Percentiles rank a stretch among this genome's conserved stretches.
Conservation (phyloP, 257 asterid genomes). For the Avicennia marina region DNA sequence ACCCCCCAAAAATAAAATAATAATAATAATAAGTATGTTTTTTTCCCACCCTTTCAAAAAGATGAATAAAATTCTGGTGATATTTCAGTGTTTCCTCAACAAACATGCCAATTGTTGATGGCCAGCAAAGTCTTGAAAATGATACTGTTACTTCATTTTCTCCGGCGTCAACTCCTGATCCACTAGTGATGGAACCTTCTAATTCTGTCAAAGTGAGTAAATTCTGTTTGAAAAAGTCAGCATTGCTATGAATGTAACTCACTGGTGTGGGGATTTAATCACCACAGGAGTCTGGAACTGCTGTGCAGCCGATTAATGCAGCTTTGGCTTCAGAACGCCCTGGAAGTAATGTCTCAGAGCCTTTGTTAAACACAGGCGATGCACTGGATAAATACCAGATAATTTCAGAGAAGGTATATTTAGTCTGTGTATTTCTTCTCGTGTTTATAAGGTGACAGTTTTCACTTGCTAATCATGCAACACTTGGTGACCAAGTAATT, state of each 20-base stretch:
- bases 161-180: constrained; percentile 47
- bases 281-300: constrained; percentile 58
- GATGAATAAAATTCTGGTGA: not conserved
- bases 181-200: constrained; percentile 50
- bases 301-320: constrained; percentile 48
- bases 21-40: no score
- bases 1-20: no score
- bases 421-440: not conserved
- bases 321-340: constrained; percentile 55
- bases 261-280: not conserved
- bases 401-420: constrained; percentile 80
- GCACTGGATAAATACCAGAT: constrained; percentile 84
- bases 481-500: no score
- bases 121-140: constrained; percentile 46
- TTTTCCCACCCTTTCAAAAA: not conserved
- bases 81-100: constrained; percentile 54
- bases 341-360: constrained; percentile 55
- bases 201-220: constrained; percentile 54
- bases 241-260: not conserved
- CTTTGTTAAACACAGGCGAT: constrained; percentile 73
- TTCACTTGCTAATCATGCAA: no score
- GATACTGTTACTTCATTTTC: constrained; percentile 47
- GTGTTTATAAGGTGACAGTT: not conserved
- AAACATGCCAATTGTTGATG: constrained; percentile 51
- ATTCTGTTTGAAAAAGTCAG: not conserved